Evolutionary conservation across 163 green algal genomes (phyloP), one percentile per base, ranked within the genome.

Genomic region (Volvox carteri): DNA sequence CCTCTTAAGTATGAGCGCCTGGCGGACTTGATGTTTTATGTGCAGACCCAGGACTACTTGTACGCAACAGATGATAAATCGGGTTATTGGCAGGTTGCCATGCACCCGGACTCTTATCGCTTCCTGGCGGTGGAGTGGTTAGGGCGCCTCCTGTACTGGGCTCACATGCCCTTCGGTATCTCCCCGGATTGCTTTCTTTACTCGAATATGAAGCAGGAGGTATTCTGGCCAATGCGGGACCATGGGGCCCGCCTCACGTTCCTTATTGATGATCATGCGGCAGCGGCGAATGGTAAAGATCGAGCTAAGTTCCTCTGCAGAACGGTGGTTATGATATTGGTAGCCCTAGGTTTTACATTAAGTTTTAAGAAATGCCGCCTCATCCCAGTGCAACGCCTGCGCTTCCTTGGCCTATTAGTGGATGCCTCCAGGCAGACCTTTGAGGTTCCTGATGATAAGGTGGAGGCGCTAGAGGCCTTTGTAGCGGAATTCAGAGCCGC

Each of bases 1-100:
- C 76, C 52, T 6, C 52, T 84, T 2, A 33, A 37, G 33, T 73
- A 84, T 50, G 76, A 84, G 35, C 33, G 52, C 4, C 2, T 54
- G 2, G 5, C 6, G 8, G 76, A 84, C 33, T 21, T 73, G 33
- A 65, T 39, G 12, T 7, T 42, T 4, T 84, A 84, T 35, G 33
- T 54, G 5, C 33, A 30, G 52, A 30, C 9, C 8, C 33, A 28
- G 4, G 76, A 84, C 18, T 73, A 28, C 33, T 11, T 84, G 52
- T 84, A 73, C 52, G 50, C 76, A 1, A 84, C 76, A 4, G 76
- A 84, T 23, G 76, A 84, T 52, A 84, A 84, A 21, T 73, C 52
- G 19, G 76, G 76, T n/a, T n/a, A n/a, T n/a, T n/a, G n/a, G n/a
- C n/a, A n/a, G n/a, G n/a, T n/a, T n/a, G n/a, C n/a, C n/a, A n/a